Evolutionary conservation across 2,329 filamentous ascomycete genomes (phyloP), one percentile per base, ranked within the genome.

Genomic region (Chaetomiaceae sp.): DNA sequence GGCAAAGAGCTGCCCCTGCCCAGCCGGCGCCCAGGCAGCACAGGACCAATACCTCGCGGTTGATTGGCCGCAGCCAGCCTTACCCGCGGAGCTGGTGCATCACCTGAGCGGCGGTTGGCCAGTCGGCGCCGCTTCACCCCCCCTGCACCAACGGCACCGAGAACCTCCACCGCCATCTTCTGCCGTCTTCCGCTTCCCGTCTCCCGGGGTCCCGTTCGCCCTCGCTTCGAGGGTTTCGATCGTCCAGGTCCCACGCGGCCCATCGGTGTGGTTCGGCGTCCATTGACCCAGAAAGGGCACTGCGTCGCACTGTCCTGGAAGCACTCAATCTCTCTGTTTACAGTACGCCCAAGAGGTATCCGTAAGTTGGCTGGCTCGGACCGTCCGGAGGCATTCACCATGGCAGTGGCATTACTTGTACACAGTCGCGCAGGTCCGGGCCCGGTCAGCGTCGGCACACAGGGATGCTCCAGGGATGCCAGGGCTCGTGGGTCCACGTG

Each of bases 391-490:
- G n/a, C n/a, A n/a, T n/a, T n/a, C n/a, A n/a, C n/a, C n/a, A n/a
- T n/a, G n/a, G n/a, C n/a, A n/a, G n/a, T n/a, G n/a, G n/a, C n/a
- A n/a, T n/a, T n/a, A n/a, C n/a, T n/a, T n/a, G n/a, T n/a, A n/a
- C 24, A 40, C 4, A 40, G 35, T 15, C 27, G 39, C 34, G 29
- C 22, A 8, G 4, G n/a, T n/a, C 29, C 38, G 36, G 37, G 35
- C 32, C 44, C 56, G 56, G 48, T 56, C 56, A 49, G 44, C 50
- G 40, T 56, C 56, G 56, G 56, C 51, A 52, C 34, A 34, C 47
- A 37, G 24, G 42, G 39, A 40, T 45, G 11, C n/a, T 29, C 15
- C 42, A 44, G 44, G 45, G 45, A 49, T 53, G 22, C 24, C 14
- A 12, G 9, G 14, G 6, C 22, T 27, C 26, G 10, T 30, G 42